Evolutionary conservation across 495 filamentous ascomycete genomes (phyloP), one percentile per base, ranked within the genome.

Genomic region (Hypomontagnella submonticulosa): DNA sequence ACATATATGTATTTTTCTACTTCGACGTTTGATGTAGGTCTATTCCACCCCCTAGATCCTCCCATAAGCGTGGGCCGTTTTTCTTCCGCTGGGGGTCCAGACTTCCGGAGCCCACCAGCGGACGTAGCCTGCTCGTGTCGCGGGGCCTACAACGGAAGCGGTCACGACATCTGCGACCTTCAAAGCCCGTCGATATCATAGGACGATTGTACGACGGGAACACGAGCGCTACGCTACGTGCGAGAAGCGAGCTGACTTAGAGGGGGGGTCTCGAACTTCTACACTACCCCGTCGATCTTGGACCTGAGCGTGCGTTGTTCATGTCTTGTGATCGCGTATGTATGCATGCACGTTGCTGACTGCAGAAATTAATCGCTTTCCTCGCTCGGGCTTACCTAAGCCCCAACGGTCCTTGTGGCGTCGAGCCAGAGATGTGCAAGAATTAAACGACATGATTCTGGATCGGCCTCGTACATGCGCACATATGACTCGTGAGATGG

Each of bases 331-430:
- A 69, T 60, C 66, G 52, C 49, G 46, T 44, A 18, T 55, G 55
- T 69, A 69, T 69, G 66, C 66, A 69, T 63, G 66, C 60, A 69
- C 60, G 49, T 61, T 61, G 60, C 66, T 69, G 60, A 69, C 66
- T 57, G 66, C 66, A 69, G 57, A 47, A 36, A 13, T 44, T 55
- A 8, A 30, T 32, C 32, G 4, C 15, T 61, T 36, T 48, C 16
- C 13, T 46, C 34, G 33, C 16, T 57, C 16, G 47, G 46, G 52
- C 53, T 64, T 64, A 64, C 54, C 47, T 64, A 64, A 64, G 61
- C 61, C 33, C 12, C 23, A 37, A 19, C 19, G 38, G 49, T 37
- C 36, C 16, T 6, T 15, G 30, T 50, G 51, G 59, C 27, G 53
- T 55, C 41, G 38, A 20, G 15, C 20, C 33, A 53, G 33, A 18